Conservation (phyloP, 176 grass and related monocot genomes). For the Aegilops umbellulata region DNA sequence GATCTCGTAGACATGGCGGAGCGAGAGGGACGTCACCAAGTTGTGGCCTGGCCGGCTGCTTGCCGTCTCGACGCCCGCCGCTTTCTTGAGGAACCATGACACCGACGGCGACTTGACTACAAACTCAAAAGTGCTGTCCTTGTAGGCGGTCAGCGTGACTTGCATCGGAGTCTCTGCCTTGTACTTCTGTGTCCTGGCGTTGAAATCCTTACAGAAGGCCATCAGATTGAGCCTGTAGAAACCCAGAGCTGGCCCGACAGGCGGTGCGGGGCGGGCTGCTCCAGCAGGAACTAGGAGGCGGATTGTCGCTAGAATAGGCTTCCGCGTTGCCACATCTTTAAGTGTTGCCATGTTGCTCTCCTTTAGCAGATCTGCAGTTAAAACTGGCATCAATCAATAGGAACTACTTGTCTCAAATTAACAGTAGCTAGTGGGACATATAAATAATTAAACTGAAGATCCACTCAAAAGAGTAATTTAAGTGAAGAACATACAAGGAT, state of each 20-base stretch:
- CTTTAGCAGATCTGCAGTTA: not conserved
- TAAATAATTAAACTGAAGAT: not conserved
- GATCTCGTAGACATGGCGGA: not conserved
- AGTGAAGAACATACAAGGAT: not conserved
- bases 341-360: not conserved
- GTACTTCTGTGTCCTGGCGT: not conserved
- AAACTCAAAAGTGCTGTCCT: not conserved
- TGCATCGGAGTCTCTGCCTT: not conserved
- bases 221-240: slow-evolving; percentile 1
- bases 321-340: not conserved
- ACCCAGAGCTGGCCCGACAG: not conserved
- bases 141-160: not conserved
- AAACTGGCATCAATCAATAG: not conserved
- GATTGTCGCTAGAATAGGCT: slow-evolving; percentile 2
- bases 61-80: not conserved
- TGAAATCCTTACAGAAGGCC: slow-evolving; percentile 7
- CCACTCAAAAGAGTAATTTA: not conserved
- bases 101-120: not conserved
- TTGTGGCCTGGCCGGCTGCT: not conserved
- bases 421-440: not conserved
- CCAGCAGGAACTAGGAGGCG: not conserved
- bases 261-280: not conserved
- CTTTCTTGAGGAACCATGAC: not conserved
- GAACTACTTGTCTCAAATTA: not conserved
- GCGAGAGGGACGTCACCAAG: not conserved